Percentiles rank a stretch among this genome's conserved stretches.
Evolutionary conservation across 2,329 filamentous ascomycete genomes (phyloP).

Genomic region (Beauveria scarabaeidicola): DNA sequence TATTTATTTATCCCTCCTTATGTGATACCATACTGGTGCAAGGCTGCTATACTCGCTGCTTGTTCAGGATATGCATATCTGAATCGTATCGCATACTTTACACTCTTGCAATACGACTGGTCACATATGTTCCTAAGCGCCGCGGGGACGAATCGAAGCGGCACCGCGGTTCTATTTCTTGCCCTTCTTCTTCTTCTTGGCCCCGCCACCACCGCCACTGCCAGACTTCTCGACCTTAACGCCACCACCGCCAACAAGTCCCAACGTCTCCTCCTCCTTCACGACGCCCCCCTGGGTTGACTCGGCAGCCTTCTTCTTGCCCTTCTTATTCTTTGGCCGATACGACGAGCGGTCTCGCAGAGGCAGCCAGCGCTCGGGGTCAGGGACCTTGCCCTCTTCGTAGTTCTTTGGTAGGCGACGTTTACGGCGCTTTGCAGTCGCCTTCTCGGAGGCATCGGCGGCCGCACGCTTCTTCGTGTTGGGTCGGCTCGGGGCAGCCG

Average conservation of each 20-base stretch:
- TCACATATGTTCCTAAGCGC: neutral
- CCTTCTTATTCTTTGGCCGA: conserved; percentile 84
- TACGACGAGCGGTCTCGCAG: conserved; percentile 83
- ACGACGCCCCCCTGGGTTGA: conserved; percentile 80
- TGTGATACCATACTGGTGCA: neutral
- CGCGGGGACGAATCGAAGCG: neutral
- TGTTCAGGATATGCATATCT: neutral
- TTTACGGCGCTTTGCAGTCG: conserved; percentile 49
- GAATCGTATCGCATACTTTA: neutral
- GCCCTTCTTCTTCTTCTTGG: conserved; percentile 44
- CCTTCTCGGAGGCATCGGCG: conserved; percentile 28
- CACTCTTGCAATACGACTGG: neutral
- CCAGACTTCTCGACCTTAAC: conserved; percentile 55
- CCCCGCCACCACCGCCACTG: conserved; percentile 27
- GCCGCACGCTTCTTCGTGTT: conserved; percentile 40
- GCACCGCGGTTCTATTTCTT: conserved; percentile 37
- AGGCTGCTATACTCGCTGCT: neutral
- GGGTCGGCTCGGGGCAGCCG: conserved; percentile 30
- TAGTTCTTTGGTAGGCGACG: conserved; percentile 63
- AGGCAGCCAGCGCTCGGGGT: conserved; percentile 90
- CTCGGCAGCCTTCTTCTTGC: conserved; percentile 71
- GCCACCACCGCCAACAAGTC: conserved; percentile 54
- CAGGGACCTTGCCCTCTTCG: conserved; percentile 69
- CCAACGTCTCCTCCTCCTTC: conserved; percentile 61
- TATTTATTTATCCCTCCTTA: neutral